phyloP scores from a whole-genome alignment of 257 asterid species.

The Linderniella brevidens region DNA sequence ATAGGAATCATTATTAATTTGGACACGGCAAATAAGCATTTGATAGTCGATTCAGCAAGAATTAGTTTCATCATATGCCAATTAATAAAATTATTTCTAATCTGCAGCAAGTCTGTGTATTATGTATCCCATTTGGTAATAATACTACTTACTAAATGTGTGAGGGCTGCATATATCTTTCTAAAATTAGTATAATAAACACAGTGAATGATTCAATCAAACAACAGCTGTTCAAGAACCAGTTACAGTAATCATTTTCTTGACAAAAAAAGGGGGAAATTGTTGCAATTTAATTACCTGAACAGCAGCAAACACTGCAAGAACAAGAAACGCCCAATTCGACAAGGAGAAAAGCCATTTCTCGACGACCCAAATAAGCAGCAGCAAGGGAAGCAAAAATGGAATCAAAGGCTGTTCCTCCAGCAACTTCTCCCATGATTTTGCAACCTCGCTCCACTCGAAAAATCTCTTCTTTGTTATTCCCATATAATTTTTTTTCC shows the following conservation, averaged over 20 bases:
- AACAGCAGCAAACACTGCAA: slow-evolving; percentile 74
- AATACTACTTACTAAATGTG: too few species aligned
- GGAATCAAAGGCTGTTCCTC: slow-evolving; percentile 68
- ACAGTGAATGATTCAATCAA: too few species aligned
- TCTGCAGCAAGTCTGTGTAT: not conserved
- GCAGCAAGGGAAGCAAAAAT: slow-evolving; percentile 32
- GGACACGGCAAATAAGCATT: slow-evolving; percentile 4
- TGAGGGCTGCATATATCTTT: not conserved
- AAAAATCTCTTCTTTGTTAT: slow-evolving; percentile 38
- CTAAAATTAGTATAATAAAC: not conserved
- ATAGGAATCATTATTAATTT: slow-evolving; percentile 6
- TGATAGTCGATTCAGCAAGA: not conserved
- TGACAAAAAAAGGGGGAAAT: not conserved
- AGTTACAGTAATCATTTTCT: not conserved
- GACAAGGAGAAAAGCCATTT: slow-evolving; percentile 75
- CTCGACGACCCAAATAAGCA: slow-evolving; percentile 69
- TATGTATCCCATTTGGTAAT: not conserved
- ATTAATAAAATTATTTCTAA: too few species aligned
- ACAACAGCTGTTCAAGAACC: too few species aligned
- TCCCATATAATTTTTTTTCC: slow-evolving; percentile 20
- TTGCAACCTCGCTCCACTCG: slow-evolving; percentile 28
- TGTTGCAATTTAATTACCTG: slow-evolving; percentile 30
- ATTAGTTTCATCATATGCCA: too few species aligned
- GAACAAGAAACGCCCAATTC: slow-evolving; percentile 74
- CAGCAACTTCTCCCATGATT: slow-evolving; percentile 35